Evolutionary conservation across 2,329 filamentous ascomycete genomes (phyloP).

Genomic region (Neonectria hederae): DNA sequence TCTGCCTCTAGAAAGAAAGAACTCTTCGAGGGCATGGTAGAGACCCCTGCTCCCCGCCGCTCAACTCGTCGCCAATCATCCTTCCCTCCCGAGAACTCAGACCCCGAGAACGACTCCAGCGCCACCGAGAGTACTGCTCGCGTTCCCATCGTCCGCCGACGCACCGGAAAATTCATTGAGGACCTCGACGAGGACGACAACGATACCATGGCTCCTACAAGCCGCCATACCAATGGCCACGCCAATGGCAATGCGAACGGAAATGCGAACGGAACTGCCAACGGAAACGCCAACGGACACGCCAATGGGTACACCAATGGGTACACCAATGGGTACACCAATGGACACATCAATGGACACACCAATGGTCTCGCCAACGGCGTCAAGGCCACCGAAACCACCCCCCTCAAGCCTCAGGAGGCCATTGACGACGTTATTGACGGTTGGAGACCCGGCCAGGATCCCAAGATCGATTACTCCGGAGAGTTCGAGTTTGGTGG

Average conservation of each 20-base stretch:
- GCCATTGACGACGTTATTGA: constrained; percentile 50
- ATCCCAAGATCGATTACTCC: constrained; percentile 71
- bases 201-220: constrained; percentile 43
- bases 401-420: constrained; percentile 28
- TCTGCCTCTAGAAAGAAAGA: constrained; percentile 64
- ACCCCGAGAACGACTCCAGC: constrained; percentile 60
- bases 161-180: constrained; percentile 61
- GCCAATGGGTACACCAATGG: constrained; percentile 44
- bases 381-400: constrained; percentile 21
- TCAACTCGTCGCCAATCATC: constrained; percentile 62
- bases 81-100: constrained; percentile 55
- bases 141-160: constrained; percentile 53
- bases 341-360: constrained; percentile 45
- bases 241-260: constrained; percentile 37
- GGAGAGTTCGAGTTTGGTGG: constrained; percentile 87
- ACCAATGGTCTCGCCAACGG: constrained; percentile 46
- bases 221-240: constrained; percentile 45
- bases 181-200: constrained; percentile 56
- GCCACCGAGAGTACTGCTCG: constrained; percentile 54
- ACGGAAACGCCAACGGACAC: constrained; percentile 39
- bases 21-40: constrained; percentile 69
- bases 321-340: constrained; percentile 39
- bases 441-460: constrained; percentile 67
- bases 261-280: constrained; percentile 26
- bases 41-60: constrained; percentile 59